These are phyloP conservation scores for Fusarium nodosum DNA, from an alignment of 2,329 filamentous ascomycete genomes.

Conservation along the genomic window DNA sequence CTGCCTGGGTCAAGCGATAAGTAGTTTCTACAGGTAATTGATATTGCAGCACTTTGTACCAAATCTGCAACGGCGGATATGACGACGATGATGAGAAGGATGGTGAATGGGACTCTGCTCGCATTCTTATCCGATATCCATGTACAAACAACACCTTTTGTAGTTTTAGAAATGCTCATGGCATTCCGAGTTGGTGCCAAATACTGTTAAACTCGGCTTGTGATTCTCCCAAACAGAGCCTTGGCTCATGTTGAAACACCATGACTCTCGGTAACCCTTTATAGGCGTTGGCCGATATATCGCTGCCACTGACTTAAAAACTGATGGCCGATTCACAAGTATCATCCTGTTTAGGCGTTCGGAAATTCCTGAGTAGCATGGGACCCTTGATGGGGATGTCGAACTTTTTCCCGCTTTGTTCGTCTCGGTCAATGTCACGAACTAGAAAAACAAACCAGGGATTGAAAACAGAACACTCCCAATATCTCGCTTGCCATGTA, in stretches of 20 bases:
- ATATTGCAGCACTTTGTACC: conserved; percentile 31
- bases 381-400: conserved; percentile 32
- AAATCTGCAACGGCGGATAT: conserved; percentile 34
- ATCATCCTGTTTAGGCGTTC: conserved; percentile 12
- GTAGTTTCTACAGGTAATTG: conserved; percentile 22
- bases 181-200: conserved; percentile 30
- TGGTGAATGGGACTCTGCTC: conserved; percentile 32
- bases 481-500: conserved; percentile 16
- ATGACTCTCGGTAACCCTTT: background rate
- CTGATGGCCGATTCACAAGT: conserved; percentile 11
- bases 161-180: conserved; percentile 48
- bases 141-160: conserved; percentile 49
- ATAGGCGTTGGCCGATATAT: conserved; percentile 2
- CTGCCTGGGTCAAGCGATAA: conserved; percentile 93
- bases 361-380: conserved; percentile 34
- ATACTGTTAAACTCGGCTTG: conserved; percentile 24
- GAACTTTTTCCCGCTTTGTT: conserved; percentile 20
- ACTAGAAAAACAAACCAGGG: conserved; percentile 12
- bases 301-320: conserved; percentile 9
- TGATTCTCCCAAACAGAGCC: conserved; percentile 9
- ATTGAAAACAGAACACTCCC: conserved; percentile 19
- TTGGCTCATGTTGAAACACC: conserved; percentile 5
- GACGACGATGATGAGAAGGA: conserved; percentile 41
- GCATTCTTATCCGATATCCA: conserved; percentile 30
- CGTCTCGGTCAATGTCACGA: conserved; percentile 4